These are phyloP conservation scores for Microglena sp. DNA, from an alignment of 139 green algal genomes.

Conservation along the genomic window DNA sequence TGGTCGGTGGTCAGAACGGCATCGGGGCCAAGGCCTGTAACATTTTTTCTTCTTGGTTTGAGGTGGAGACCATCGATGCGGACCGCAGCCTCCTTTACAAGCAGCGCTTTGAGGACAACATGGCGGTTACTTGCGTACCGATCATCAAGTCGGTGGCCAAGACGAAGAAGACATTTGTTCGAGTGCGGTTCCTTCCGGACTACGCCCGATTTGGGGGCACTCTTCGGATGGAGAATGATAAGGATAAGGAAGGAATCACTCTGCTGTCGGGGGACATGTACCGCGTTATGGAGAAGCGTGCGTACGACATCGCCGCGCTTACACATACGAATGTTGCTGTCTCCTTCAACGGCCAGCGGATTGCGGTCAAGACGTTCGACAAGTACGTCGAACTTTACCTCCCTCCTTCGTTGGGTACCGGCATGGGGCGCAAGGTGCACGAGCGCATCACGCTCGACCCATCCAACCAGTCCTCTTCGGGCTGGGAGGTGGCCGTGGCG, in stretches of 20 bases:
- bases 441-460: too few relatives aligned
- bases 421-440: conserved; percentile 74
- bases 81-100: neutral
- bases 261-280: conserved; percentile 33
- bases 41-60: conserved; percentile 26
- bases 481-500: conserved; percentile 35
- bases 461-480: neutral
- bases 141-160: conserved; percentile 38
- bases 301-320: conserved; percentile 40
- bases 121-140: conserved; percentile 42
- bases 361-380: conserved; percentile 42
- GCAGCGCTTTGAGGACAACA: conserved; percentile 31
- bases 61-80: conserved; percentile 13
- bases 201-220: conserved; percentile 12
- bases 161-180: conserved; percentile 16
- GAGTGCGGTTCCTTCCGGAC: conserved; percentile 6
- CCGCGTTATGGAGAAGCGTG: conserved; percentile 40
- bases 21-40: conserved; percentile 21
- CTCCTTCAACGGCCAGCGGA: conserved; percentile 7
- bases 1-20: conserved; percentile 10
- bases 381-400: conserved; percentile 49
- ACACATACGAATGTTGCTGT: conserved; percentile 10
- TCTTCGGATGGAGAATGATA: too few relatives aligned
- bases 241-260: too few relatives aligned
- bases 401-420: too few relatives aligned